Base-by-base conservation (phyloP, 768 basidiomycete genomes). In the Lactifluus hygrophoroides region DNA sequence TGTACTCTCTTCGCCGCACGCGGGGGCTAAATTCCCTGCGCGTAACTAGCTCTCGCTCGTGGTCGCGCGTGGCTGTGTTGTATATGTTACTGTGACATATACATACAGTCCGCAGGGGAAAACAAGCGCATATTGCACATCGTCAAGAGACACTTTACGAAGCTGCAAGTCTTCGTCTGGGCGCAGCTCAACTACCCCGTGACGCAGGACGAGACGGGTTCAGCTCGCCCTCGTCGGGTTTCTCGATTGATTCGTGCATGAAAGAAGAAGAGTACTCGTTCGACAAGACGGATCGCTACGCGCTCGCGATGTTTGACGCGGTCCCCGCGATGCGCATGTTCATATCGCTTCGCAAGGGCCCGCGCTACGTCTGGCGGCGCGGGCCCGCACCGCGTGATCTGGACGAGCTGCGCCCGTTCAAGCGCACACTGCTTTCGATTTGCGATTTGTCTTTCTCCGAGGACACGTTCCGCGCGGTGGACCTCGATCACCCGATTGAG, bases 141-240 rank as follows among this genome's bases (percentile, higher is more conserved):
- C 32, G 43, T 63, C 48, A 51, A 49, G 19, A 32, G 61, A 28
- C 35, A 61, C 38, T 47, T 61, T 28, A 3, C 38, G 9, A 56
- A 53, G 25, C 32, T 63, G 44, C 53, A 56, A 34, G 59, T 63
- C 11, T 48, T 61, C 59, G 57, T 61, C 0, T 63, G 62, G 58
- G 54, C 59, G 5, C 59, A 58, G 32, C 54, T 55, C 16, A 45
- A 56, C 27, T 19, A 56, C 38, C 46, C 43, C 0, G 44, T 21
- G n/a, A 38, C 32, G n/a, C 37, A 40, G n/a, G 58, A 56, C 27
- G 54, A 58, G 49, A 60, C 35, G 34, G 47, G 17, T 45, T 28
- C 27, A 30, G 23, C 17, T 60, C 57, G 0, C 48, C 46, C 23
- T 42, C 38, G 25, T 60, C 57, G 3, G 61, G 61, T 16, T 62